phyloP scores from a whole-genome alignment of 164 flowering plant species.

The Stephania japonica region DNA sequence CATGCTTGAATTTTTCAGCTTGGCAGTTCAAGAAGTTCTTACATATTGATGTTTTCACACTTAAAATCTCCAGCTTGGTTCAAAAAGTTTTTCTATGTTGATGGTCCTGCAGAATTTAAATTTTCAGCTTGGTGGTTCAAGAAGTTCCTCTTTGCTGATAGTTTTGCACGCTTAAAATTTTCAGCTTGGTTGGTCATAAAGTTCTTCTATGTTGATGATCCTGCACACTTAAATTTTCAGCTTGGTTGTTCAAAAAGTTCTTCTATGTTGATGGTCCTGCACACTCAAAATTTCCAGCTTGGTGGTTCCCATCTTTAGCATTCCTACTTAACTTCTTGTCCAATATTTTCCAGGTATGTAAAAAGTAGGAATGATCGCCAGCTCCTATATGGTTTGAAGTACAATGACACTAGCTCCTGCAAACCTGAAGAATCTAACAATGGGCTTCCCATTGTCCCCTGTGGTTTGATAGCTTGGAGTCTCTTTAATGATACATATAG shows the following conservation, averaged over 20 bases:
- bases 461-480: slow-evolving; percentile 90
- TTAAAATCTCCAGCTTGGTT: background rate
- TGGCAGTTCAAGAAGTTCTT: no score
- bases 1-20: background rate
- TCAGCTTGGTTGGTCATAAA: no score
- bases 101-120: background rate
- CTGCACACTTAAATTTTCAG: background rate
- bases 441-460: slow-evolving; percentile 76
- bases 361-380: slow-evolving; percentile 62
- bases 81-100: background rate
- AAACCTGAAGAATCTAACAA: slow-evolving; percentile 51
- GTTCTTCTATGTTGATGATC: background rate
- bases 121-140: background rate
- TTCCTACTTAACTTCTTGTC: background rate
- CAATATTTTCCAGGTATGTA: slow-evolving; percentile 22
- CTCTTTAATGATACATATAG: slow-evolving; percentile 71
- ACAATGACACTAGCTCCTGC: slow-evolving; percentile 58
- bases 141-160: no score
- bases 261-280: background rate
- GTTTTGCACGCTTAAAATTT: background rate
- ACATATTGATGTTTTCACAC: background rate
- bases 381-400: slow-evolving; percentile 51
- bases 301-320: background rate
- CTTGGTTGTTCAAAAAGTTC: background rate
- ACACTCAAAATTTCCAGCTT: background rate